A percentile compares a stretch with the other conserved stretches of the same genome.
phyloP scores from a whole-genome alignment of 2,329 filamentous ascomycete genomes.

The Hypoxylon sp. region DNA sequence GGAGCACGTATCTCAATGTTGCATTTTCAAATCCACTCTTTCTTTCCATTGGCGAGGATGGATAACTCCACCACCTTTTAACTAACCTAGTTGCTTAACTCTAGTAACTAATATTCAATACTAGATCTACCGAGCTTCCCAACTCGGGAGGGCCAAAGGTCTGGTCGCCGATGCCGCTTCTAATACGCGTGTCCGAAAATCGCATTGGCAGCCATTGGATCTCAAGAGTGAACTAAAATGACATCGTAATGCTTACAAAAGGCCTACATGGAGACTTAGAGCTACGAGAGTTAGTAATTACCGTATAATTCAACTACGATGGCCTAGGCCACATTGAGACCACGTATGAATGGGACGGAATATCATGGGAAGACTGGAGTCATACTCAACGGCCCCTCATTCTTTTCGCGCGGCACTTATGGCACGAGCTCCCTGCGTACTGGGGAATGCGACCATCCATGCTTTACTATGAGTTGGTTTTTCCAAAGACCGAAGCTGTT shows the following conservation, averaged over 20 bases:
- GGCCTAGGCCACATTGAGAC: background rate
- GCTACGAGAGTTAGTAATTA: conserved; percentile 3
- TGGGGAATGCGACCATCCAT: background rate
- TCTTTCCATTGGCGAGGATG: conserved; percentile 14
- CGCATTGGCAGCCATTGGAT: conserved; percentile 15
- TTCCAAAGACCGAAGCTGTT: background rate
- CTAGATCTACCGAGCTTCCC: conserved; percentile 24
- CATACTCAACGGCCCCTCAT: background rate
- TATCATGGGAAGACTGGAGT: background rate
- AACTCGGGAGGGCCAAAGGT: conserved; percentile 10
- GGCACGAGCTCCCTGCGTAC: background rate
- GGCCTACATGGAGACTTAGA: background rate
- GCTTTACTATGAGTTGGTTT: background rate
- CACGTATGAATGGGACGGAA: background rate
- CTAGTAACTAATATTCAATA: conserved; percentile 14
- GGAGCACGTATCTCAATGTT: conserved; percentile 9
- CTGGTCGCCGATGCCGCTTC: conserved; percentile 25
- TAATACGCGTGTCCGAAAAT: conserved; percentile 3
- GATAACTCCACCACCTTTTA: conserved; percentile 11
- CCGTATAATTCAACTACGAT: conserved; percentile 9
- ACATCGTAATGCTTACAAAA: conserved; percentile 9
- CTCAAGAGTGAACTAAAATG: background rate
- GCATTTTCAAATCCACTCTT: background rate
- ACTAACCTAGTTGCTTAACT: conserved; percentile 17
- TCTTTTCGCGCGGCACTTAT: background rate